Evolutionary conservation across 169 alveolate species (phyloP), one percentile per base, ranked within the genome.

Genomic region (Sarcocystis neurona): DNA sequence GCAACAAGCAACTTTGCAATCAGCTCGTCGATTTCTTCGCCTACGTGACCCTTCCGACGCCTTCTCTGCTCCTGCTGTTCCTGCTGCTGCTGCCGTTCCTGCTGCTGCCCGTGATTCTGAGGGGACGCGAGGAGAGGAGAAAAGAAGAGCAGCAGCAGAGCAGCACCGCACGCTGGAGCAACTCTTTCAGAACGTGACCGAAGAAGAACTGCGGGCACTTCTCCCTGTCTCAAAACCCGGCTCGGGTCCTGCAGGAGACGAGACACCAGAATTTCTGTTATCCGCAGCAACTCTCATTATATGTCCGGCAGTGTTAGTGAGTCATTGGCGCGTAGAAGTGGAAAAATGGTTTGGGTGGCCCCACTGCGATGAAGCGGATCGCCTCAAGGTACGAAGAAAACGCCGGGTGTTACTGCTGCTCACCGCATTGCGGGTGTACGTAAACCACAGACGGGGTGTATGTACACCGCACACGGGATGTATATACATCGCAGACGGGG

Each of bases 261-360:
- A 48, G 18, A 47, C 75, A 0, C 89, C 89, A 8, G 53, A 37
- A n/a, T 84, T 60, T 66, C 66, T 84, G 66, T 30, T 50, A 27
- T 84, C 89, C 48, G 39, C 15, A 18, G 75, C 72, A 34, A 84
- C 89, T 2, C 89, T 84, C 34, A 20, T 84, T 1, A 53, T 84
- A 18, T 66, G 80, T 43, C 89, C 89, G 0, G 10, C 89, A 1
- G 48, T 48, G n/a, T 72, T 84, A n/a, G 84, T 58, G n/a, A 84
- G 50, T 10, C 89, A 84, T 72, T 84, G 89, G 89, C 34, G 37
- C 34, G 27, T 82, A 34, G 79, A 84, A 34, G 66, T 84, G 66
- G 44, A 84, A 68, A 50, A 84, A 43, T 84, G 89, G 89, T 84
- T 84, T 34, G 79, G 50, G 47, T 66, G 89, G 84, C 60, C 50